A percentile compares a stretch with the other conserved stretches of the same genome.
Conservation (phyloP, 257 asterid genomes). For the Solanum chaucha region DNA sequence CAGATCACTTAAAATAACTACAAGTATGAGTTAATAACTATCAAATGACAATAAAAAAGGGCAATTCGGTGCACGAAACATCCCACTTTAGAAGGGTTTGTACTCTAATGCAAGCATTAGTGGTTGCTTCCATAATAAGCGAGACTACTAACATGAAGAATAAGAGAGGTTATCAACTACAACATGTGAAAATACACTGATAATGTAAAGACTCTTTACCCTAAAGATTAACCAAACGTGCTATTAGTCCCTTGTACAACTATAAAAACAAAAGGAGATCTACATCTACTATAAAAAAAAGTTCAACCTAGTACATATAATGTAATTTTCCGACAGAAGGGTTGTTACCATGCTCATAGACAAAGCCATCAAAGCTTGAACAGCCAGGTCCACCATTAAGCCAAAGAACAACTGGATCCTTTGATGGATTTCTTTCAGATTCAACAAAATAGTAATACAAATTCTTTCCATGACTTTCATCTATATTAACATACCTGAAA, state of each 20-base stretch:
- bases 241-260: neutral
- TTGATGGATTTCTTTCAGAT: constrained; percentile 60
- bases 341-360: constrained; percentile 80
- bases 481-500: constrained; percentile 60
- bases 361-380: constrained; percentile 96
- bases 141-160: neutral
- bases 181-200: neutral
- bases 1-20: neutral
- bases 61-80: neutral
- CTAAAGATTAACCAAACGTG: neutral
- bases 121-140: neutral
- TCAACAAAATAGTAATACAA: constrained; percentile 80
- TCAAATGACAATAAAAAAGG: neutral
- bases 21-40: neutral
- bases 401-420: constrained; percentile 90
- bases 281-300: neutral
- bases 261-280: neutral
- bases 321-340: neutral
- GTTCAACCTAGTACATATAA: neutral
- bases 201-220: neutral
- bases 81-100: neutral
- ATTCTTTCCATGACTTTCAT: constrained; percentile 58
- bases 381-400: constrained; percentile 99
- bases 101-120: neutral
- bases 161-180: neutral